Evolutionary conservation across 805 yeast genomes (phyloP), one percentile per base, ranked within the genome.

Genomic region (Candida rishiriensis): DNA sequence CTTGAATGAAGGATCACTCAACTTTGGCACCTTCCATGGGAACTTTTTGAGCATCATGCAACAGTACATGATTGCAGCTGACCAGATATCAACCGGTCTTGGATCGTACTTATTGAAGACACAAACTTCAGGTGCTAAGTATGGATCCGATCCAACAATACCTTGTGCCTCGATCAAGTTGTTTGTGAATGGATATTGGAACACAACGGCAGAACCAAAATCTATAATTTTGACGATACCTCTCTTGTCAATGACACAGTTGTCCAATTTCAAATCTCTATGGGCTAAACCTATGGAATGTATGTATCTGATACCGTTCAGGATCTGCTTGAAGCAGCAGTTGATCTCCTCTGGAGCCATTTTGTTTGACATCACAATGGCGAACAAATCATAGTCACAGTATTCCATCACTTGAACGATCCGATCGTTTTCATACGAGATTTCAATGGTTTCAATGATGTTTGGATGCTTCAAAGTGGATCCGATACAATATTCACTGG

Each of bases 401-500:
- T 88, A 90, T 60, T 90, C 97, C 95, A 90, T 85, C 38, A 90
- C 90, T 66, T 90, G 97, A 55, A 85, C 79, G 46, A 88, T 84
- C 44, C 91, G 73, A 50, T 87, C 93, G 53, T 84, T 81, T 57
- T 90, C 97, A 64, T 88, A 88, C 38, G 90, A 84, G 41, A 90
- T 88, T 60, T 90, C 97, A 42, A 90, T 79, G 1, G 97, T 90
- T 62, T 87, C 91, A 46, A 90, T 85, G 51, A 90, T 85, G 61
- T 90, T 89, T 16, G 95, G 88, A 64, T 90, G 95, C 59, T 85
- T 84, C 50, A 90, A 72, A 1, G 97, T 85, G 1, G 91, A 83
- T 1, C 97, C 97, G 56, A 90, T 86, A 69, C 97, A 89, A 65
- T 88, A 90, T 68, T 90, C 97, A 38, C 95, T 88, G 1, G 96